These are phyloP conservation scores for Apiospora aurea DNA, from an alignment of 2,329 filamentous ascomycete species.

Conservation along the genomic window DNA sequence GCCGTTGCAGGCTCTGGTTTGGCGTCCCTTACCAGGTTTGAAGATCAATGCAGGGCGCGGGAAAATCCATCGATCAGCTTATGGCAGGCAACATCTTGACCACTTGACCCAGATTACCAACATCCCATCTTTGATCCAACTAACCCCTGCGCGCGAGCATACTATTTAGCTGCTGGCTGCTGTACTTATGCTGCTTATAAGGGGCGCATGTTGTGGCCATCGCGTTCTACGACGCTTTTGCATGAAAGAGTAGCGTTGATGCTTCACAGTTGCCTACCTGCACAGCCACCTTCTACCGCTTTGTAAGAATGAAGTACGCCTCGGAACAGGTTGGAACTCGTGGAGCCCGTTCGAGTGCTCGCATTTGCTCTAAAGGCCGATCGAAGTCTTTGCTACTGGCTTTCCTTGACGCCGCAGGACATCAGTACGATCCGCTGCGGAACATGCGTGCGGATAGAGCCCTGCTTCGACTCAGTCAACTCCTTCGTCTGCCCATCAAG, in stretches of 20 bases:
- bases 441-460: not conserved
- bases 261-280: not conserved
- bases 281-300: not conserved
- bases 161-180: too few species aligned
- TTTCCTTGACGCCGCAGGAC: not conserved
- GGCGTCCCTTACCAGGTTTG: not conserved
- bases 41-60: conserved; percentile 13
- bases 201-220: not conserved
- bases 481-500: not conserved
- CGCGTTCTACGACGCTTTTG: not conserved
- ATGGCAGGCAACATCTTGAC: not conserved
- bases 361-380: not conserved
- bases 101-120: not conserved
- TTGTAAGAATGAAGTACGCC: not conserved
- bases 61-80: not conserved
- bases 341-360: not conserved
- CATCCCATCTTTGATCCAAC: not conserved
- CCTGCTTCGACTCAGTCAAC: not conserved
- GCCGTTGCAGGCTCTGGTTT: not conserved
- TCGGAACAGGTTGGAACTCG: not conserved
- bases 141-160: conserved; percentile 3
- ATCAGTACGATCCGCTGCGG: not conserved
- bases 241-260: not conserved
- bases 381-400: not conserved
- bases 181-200: not conserved